Evolutionary conservation across 805 yeast species (phyloP).

Genomic region (Candida maris): DNA sequence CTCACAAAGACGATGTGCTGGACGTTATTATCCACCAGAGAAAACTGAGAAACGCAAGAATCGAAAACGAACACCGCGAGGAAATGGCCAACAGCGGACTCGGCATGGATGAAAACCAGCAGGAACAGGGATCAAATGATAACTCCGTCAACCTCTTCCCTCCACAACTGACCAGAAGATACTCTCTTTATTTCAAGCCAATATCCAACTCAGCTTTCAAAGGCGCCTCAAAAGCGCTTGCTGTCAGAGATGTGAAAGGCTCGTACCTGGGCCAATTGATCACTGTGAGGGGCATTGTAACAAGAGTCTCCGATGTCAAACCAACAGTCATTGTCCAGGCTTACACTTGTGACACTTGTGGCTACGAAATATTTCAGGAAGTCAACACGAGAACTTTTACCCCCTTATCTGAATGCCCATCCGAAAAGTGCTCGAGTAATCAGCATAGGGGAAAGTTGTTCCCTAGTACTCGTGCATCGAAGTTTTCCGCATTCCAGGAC

Average conservation of each 20-base stretch:
- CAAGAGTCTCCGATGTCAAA: conserved; percentile 93
- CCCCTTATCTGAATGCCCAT: conserved; percentile 85
- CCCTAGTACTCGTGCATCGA: conserved; percentile 93
- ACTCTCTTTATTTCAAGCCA: conserved; percentile 84
- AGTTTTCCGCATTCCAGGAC: conserved; percentile 93
- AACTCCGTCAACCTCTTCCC: conserved; percentile 65
- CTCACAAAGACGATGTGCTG: conserved; percentile 82
- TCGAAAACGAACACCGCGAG: conserved; percentile 62
- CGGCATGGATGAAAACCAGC: conserved; percentile 18
- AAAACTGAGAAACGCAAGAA: conserved; percentile 71
- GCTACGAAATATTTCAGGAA: conserved; percentile 94
- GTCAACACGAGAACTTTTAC: conserved; percentile 78
- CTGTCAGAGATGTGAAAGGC: conserved; percentile 90
- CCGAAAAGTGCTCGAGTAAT: conserved; percentile 73
- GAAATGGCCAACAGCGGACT: conserved; percentile 48
- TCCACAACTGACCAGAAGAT: conserved; percentile 80
- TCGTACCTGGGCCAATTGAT: conserved; percentile 78
- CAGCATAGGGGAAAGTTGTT: conserved; percentile 84
- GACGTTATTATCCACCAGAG: conserved; percentile 93
- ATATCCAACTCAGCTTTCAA: conserved; percentile 40
- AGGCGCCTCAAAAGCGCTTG: conserved; percentile 52
- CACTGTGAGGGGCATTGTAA: conserved; percentile 90
- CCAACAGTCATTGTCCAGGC: conserved; percentile 91
- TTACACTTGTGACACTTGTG: conserved; percentile 96
- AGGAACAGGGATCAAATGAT: conserved; percentile 12